A percentile compares a stretch with the other conserved stretches of the same genome.
These are phyloP conservation scores for Pelargonium australe DNA, from an alignment of 441 rosid genomes.

Conservation along the genomic window DNA sequence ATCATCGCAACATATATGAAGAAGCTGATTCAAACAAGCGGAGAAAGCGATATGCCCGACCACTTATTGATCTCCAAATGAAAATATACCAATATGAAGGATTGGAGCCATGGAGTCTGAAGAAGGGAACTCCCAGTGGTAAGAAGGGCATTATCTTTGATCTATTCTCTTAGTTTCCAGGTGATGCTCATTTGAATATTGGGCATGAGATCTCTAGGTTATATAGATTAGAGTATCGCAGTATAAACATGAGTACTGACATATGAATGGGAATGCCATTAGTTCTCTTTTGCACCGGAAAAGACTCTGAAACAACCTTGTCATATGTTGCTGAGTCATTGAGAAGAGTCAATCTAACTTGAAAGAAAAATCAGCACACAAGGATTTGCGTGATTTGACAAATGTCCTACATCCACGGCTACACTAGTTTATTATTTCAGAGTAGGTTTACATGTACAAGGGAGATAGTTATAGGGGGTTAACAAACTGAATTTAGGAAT, in stretches of 20 bases:
- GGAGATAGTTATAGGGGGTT: no score
- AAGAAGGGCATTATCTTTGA: slow-evolving; percentile 20
- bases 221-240: not conserved
- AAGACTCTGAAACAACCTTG: not conserved
- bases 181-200: not conserved
- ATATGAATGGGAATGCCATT: not conserved
- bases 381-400: no score
- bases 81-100: slow-evolving; percentile 81
- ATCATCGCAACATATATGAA: slow-evolving; percentile 73
- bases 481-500: not conserved
- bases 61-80: slow-evolving; percentile 89
- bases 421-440: no score
- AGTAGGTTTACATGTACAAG: no score
- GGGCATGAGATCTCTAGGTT: not conserved
- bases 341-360: no score
- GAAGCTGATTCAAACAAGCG: slow-evolving; percentile 96
- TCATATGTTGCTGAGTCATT: not conserved
- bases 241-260: not conserved
- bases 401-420: no score
- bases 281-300: not conserved
- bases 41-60: slow-evolving; percentile 86
- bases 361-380: no score
- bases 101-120: slow-evolving; percentile 80
- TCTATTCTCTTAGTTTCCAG: not conserved
- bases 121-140: slow-evolving; percentile 70